phyloP scores from a whole-genome alignment of 805 yeast genomes.

The Pichia pseudocactophila region DNA sequence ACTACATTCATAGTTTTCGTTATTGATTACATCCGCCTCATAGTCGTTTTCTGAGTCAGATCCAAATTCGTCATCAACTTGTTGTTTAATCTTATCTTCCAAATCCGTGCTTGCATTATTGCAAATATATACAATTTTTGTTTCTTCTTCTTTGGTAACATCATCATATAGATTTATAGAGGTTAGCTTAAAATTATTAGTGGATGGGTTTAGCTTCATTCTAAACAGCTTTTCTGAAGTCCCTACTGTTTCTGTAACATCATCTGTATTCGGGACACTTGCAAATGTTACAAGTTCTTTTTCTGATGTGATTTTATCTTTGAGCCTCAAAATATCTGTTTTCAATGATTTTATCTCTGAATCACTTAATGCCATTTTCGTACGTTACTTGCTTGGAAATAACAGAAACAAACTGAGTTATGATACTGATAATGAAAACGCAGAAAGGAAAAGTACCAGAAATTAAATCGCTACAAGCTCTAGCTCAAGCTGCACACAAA shows the following conservation, averaged over 20 bases:
- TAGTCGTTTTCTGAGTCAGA: slow-evolving; percentile 12
- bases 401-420: too few relatives aligned
- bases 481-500: too few relatives aligned
- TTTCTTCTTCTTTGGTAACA: slow-evolving; percentile 13
- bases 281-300: slow-evolving; percentile 8
- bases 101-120: slow-evolving; percentile 16
- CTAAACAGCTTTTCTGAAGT: slow-evolving; percentile 18
- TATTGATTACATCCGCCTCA: slow-evolving; percentile 4
- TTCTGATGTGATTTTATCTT: slow-evolving; percentile 12
- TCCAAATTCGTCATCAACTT: slow-evolving; percentile 25
- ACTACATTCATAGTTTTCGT: slow-evolving; percentile 16
- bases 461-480: too few relatives aligned
- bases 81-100: slow-evolving; percentile 19
- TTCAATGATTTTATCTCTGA: slow-evolving; percentile 2
- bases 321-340: slow-evolving; percentile 21
- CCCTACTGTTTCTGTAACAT: slow-evolving; percentile 19
- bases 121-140: slow-evolving; percentile 20
- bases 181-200: slow-evolving; percentile 17
- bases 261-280: slow-evolving; percentile 21
- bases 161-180: slow-evolving; percentile 15
- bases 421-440: too few relatives aligned
- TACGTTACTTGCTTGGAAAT: neutral
- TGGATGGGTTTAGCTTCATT: slow-evolving; percentile 17
- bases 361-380: slow-evolving; percentile 4
- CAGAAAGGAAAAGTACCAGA: too few relatives aligned